These are phyloP conservation scores for Tremellales sp. DNA, from an alignment of 1,284 basidiomycete genomes.

Conservation along the genomic window DNA sequence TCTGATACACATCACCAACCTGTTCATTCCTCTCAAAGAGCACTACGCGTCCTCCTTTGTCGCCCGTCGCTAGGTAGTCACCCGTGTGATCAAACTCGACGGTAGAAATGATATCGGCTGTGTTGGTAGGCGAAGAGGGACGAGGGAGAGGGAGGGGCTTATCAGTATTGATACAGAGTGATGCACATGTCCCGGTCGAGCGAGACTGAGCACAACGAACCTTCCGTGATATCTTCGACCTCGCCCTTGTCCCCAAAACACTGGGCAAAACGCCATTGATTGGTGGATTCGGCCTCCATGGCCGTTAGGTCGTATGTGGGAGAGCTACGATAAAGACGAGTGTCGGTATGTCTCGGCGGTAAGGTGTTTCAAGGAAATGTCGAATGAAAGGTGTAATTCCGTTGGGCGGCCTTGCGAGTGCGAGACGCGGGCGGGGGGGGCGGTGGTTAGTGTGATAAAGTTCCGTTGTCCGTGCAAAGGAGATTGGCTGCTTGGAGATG, in stretches of 20 bases:
- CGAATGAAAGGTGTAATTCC: neutral
- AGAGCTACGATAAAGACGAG: constrained; percentile 15
- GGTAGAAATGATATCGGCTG: constrained; percentile 98
- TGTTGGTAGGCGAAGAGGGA: constrained; percentile 18
- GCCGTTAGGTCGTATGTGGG: constrained; percentile 25
- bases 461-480: neutral
- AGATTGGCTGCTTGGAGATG: neutral
- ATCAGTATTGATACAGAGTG: constrained; percentile 14
- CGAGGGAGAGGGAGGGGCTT: constrained; percentile 1
- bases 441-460: neutral
- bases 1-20: constrained; percentile 56
- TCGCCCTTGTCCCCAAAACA: constrained; percentile 99
- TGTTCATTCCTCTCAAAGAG: constrained; percentile 97
- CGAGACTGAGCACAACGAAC: constrained; percentile 51
- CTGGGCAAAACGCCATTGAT: constrained; percentile 97
- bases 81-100: constrained; percentile 99
- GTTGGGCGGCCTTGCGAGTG: neutral
- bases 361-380: constrained; percentile 11
- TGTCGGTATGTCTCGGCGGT: neutral
- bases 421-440: neutral
- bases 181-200: constrained; percentile 1
- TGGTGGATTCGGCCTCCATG: constrained; percentile 68
- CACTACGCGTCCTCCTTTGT: constrained; percentile 98
- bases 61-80: constrained; percentile 98
- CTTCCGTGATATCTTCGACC: constrained; percentile 99